phyloP scores from a whole-genome alignment of 495 filamentous ascomycete genomes.

The Usnea hakonensis region DNA sequence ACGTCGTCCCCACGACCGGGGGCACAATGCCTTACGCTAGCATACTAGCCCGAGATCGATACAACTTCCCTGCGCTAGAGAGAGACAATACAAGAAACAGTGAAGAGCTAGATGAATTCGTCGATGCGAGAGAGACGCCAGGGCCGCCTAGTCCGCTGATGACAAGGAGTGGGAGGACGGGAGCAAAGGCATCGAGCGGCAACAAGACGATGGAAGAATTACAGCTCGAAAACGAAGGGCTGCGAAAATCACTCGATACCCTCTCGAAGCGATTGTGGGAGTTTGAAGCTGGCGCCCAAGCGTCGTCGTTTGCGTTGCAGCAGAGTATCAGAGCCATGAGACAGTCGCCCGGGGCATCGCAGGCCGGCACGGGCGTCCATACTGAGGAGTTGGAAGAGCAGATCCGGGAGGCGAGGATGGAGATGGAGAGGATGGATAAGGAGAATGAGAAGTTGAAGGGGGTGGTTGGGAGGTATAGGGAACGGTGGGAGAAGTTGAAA shows the following conservation, averaged over 20 bases:
- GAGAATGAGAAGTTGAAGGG: slow-evolving; percentile 62
- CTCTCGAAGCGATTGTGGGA: slow-evolving; percentile 70
- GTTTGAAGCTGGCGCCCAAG: slow-evolving; percentile 80
- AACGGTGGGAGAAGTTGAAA: slow-evolving; percentile 79
- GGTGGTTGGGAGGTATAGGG: slow-evolving; percentile 60
- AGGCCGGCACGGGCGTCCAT: slow-evolving; percentile 27
- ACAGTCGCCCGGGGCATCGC: slow-evolving; percentile 31
- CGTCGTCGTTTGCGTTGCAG: slow-evolving; percentile 67
- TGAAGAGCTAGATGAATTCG: slow-evolving; percentile 69
- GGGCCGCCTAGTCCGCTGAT: slow-evolving; percentile 39
- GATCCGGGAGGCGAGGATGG: slow-evolving; percentile 47
- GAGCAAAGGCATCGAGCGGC: slow-evolving; percentile 20
- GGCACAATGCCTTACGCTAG: slow-evolving; percentile 84
- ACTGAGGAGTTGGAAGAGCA: slow-evolving; percentile 38
- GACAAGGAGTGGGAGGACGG: slow-evolving; percentile 17
- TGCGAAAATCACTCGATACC: slow-evolving; percentile 68
- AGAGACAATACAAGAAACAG: slow-evolving; percentile 35
- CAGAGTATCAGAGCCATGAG: slow-evolving; percentile 63
- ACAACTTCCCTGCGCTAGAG: slow-evolving; percentile 45
- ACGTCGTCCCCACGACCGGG: slow-evolving; percentile 85
- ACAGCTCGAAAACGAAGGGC: slow-evolving; percentile 66
- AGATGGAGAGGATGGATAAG: slow-evolving; percentile 39
- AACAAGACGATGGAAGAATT: slow-evolving; percentile 71
- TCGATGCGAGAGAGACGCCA: slow-evolving; percentile 75
- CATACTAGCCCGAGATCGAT: slow-evolving; percentile 67